A percentile compares a stretch with the other conserved stretches of the same genome.
Conservation (phyloP, 2,329 filamentous ascomycete species). For the Penicillium occitanis region DNA sequence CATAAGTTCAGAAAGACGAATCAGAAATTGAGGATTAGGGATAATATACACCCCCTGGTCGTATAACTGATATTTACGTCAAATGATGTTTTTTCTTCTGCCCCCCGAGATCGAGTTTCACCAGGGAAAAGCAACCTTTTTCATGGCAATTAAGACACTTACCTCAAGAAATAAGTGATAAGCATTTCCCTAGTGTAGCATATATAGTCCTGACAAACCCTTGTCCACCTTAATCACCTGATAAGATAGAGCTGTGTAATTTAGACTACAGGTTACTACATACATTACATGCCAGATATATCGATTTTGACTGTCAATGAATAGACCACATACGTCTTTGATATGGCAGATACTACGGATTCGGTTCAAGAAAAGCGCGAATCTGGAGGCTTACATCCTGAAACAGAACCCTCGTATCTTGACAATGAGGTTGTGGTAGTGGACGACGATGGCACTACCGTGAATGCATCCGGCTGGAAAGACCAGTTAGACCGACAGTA, state of each 20-base stretch:
- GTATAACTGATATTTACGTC: neutral
- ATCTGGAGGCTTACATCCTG: neutral
- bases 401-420: neutral
- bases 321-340: neutral
- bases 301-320: neutral
- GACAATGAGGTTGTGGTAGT: constrained; percentile 21
- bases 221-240: neutral
- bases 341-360: neutral
- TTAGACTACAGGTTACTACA: neutral
- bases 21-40: neutral
- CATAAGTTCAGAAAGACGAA: neutral
- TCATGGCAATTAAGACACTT: neutral
- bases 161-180: neutral
- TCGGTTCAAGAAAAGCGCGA: neutral
- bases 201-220: neutral
- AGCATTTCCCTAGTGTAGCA: neutral
- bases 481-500: constrained; percentile 22
- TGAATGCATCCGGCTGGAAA: constrained; percentile 21
- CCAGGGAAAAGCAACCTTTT: neutral
- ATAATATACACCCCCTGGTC: neutral
- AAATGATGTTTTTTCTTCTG: neutral
- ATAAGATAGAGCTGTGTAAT: neutral
- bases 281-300: neutral
- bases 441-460: constrained; percentile 11
- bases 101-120: neutral